These are phyloP conservation scores for Microsporum audouinii DNA, from an alignment of 2,329 filamentous ascomycete species.

Conservation along the genomic window DNA sequence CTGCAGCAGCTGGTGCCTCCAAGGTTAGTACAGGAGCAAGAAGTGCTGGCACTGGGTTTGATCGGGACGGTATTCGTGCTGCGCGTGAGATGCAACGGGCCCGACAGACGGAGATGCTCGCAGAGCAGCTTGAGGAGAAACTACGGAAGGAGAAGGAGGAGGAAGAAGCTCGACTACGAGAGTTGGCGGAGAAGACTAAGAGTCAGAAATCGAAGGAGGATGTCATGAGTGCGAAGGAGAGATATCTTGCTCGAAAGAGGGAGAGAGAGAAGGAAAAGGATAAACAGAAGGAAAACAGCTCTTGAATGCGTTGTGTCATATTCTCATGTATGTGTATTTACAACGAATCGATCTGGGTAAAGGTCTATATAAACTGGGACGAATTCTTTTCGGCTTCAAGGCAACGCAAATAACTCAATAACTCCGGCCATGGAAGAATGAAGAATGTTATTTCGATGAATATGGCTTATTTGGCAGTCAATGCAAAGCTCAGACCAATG, in stretches of 20 bases:
- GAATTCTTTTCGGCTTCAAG: not conserved
- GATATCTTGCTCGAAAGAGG: conserved; percentile 50
- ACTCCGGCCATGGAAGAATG: not conserved
- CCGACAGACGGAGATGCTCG: conserved; percentile 50
- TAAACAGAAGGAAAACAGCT: conserved; percentile 17
- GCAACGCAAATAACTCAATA: not conserved
- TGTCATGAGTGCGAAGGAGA: conserved; percentile 49
- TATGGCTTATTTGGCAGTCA: conserved; percentile 47
- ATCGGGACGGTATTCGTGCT: conserved; percentile 23
- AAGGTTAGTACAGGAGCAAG: conserved; percentile 10
- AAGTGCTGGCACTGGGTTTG: conserved; percentile 14
- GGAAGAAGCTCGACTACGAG: conserved; percentile 43
- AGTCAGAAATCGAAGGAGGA: conserved; percentile 48
- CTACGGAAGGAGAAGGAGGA: conserved; percentile 46
- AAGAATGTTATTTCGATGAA: not conserved
- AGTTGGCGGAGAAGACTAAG: conserved; percentile 45
- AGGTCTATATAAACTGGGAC: not conserved
- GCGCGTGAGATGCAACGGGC: conserved; percentile 38
- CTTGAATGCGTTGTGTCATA: not conserved
- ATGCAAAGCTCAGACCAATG: conserved; percentile 70
- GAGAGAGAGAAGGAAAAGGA: conserved; percentile 36
- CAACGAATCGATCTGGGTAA: not conserved
- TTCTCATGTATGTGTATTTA: not conserved
- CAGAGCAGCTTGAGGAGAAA: conserved; percentile 46
- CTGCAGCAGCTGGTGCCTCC: conserved; percentile 7